Base-by-base conservation (phyloP, 371 early-diverging fungal genomes). In the Massospora cicadina region DNA sequence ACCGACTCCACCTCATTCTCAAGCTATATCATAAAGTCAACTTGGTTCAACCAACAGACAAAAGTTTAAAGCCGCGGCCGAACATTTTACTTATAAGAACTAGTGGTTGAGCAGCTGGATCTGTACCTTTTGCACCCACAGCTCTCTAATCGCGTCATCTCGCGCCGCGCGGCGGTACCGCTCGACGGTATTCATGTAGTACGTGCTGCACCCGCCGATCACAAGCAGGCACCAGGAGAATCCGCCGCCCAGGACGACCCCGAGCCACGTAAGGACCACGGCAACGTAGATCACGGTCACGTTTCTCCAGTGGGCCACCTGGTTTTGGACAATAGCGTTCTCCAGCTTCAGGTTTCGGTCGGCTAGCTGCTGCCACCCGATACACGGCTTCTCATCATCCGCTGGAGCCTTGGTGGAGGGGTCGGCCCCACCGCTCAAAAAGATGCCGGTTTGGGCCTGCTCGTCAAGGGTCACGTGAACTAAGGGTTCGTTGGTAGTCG, bases 1-100 rank as follows among this genome's bases (percentile, higher is more conserved):
- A 88, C 92, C 32, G 87, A 83, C 74, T 99, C 99, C 29, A 70
- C 70, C 30, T 79, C 76, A 13, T 73, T 68, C 13, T 77, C 83
- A 12, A 82, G 57, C 60, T 59, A 59, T 29, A 28, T 1, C 30
- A 71, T 60, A 29, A 55, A 55, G 33, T 56, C 0, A 24, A 21
- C 26, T 25, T 12, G 26, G 25, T 31, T 26, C 3, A 27, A 31
- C 33, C 7, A 58, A 58, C 7, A 43, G 17, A 43, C 17, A 43
- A 43, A 43, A 43, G 17, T 10, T 43, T 43, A 43, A 43, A 43
- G 5, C 17, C 43, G 43, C 43, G n/a, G n/a, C n/a, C n/a, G n/a
- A n/a, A n/a, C n/a, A n/a, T n/a, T n/a, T n/a, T n/a, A n/a, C n/a
- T n/a, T n/a, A n/a, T n/a, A n/a, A n/a, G n/a, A n/a, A n/a, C n/a